Evolutionary conservation across 2,329 filamentous ascomycete genomes (phyloP).

Genomic region (Fusarium verticillioides): DNA sequence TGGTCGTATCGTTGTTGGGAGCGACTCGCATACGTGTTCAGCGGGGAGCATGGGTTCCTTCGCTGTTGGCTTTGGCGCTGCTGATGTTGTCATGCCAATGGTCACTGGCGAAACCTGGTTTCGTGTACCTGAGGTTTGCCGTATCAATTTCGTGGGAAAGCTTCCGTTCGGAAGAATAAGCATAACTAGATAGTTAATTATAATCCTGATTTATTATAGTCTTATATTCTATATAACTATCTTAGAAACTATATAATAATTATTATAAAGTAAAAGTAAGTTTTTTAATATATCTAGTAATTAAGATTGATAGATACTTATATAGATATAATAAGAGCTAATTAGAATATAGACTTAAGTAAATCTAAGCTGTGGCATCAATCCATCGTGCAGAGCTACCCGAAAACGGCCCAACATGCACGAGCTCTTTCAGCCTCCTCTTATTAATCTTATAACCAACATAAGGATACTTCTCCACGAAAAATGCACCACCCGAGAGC

Average conservation of each 20-base stretch:
- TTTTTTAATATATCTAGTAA: too few species aligned
- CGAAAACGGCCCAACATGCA: rapidly evolving
- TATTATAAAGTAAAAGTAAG: too few species aligned
- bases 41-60: background rate
- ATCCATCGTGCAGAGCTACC: background rate
- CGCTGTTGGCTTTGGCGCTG: background rate
- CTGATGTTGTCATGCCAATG: background rate
- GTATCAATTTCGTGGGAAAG: background rate
- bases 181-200: too few species aligned
- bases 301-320: too few species aligned
- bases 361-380: background rate
- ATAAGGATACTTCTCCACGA: background rate
- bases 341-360: too few species aligned
- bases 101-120: background rate
- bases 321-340: too few species aligned
- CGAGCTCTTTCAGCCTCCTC: background rate
- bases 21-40: background rate
- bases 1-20: background rate
- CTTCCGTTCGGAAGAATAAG: background rate
- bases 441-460: background rate
- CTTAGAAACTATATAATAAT: too few species aligned
- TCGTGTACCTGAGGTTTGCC: background rate
- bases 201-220: too few species aligned
- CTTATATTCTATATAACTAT: too few species aligned
- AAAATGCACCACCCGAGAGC: background rate